Percentiles rank a stretch among this genome's conserved stretches.
phyloP scores from a whole-genome alignment of 306 rosid species.

The Parietaria judaica region DNA sequence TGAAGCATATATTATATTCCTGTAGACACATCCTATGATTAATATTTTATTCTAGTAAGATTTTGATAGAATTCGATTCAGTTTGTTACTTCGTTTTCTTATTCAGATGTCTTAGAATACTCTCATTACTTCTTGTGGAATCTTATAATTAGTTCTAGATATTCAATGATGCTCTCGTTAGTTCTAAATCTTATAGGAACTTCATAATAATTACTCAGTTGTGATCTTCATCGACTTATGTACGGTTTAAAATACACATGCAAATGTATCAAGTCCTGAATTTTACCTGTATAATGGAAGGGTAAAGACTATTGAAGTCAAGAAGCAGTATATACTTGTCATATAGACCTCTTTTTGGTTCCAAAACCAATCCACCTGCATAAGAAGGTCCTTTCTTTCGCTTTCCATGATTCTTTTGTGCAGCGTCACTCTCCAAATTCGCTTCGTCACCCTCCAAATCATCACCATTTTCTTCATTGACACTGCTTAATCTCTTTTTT shows the following conservation, averaged over 20 bases:
- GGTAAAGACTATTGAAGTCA: slow-evolving; percentile 98
- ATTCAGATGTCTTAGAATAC: too few relatives aligned
- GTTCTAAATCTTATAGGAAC: too few relatives aligned
- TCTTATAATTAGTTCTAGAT: too few relatives aligned
- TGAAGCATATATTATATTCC: slow-evolving; percentile 97
- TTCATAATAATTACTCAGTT: too few relatives aligned
- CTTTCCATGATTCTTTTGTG: slow-evolving; percentile 48
- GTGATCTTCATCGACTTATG: too few relatives aligned
- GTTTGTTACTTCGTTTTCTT: too few relatives aligned
- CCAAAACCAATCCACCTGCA: slow-evolving; percentile 95
- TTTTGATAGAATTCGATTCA: too few relatives aligned
- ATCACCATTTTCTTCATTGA: slow-evolving; percentile 39
- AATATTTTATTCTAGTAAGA: too few relatives aligned
- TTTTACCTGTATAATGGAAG: slow-evolving; percentile 88
- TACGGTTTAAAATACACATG: too few relatives aligned
- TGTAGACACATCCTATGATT: slow-evolving; percentile 17
- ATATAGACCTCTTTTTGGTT: slow-evolving; percentile 93
- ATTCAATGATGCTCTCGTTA: too few relatives aligned
- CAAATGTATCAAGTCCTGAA: too few relatives aligned
- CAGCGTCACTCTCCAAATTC: slow-evolving; percentile 42
- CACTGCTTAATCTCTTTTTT: slow-evolving; percentile 46
- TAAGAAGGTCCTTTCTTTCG: slow-evolving; percentile 76
- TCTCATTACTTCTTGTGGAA: too few relatives aligned
- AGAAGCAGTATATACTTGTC: slow-evolving; percentile 85
- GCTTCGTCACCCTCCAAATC: slow-evolving; percentile 43